Conservation (phyloP, 75 land plant species). For the Chamaecyparis obtusa region DNA sequence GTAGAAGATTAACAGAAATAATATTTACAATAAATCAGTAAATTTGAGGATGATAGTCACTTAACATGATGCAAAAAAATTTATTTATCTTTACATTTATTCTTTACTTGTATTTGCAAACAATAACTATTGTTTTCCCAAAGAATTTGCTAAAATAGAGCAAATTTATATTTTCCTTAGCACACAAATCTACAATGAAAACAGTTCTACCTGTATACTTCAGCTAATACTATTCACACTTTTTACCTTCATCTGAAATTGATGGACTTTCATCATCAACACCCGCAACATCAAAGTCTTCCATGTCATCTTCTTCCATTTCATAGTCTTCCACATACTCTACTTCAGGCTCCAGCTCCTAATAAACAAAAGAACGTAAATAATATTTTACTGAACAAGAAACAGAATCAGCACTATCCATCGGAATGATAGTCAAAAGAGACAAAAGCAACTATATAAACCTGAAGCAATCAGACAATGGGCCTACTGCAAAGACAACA, state of each 20-base stretch:
- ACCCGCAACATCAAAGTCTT: slow-evolving; percentile 59
- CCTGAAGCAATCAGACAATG: not conserved
- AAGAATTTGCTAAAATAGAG: not conserved
- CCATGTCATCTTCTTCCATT: slow-evolving; percentile 79
- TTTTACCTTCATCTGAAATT: slow-evolving; percentile 35
- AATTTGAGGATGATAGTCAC: not conserved
- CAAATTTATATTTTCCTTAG: not conserved
- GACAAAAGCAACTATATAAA: not conserved
- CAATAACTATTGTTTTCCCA: not conserved
- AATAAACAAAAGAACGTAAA: not conserved
- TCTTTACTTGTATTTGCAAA: not conserved
- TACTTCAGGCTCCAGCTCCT: slow-evolving; percentile 58
- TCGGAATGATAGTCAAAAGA: not conserved
- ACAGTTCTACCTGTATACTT: no score
- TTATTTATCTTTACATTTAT: not conserved
- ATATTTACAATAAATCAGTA: not conserved
- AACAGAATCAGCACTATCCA: not conserved
- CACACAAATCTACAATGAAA: no score
- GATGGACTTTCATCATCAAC: slow-evolving; percentile 20
- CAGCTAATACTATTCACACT: slow-evolving; percentile 10
- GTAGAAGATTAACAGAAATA: not conserved
- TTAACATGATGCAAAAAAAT: not conserved
- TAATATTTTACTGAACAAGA: not conserved
- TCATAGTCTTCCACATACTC: slow-evolving; percentile 91
- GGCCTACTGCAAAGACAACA: not conserved